Evolutionary conservation across 1,284 basidiomycete genomes (phyloP).

Genomic region (Lignosus rhinocerotis): DNA sequence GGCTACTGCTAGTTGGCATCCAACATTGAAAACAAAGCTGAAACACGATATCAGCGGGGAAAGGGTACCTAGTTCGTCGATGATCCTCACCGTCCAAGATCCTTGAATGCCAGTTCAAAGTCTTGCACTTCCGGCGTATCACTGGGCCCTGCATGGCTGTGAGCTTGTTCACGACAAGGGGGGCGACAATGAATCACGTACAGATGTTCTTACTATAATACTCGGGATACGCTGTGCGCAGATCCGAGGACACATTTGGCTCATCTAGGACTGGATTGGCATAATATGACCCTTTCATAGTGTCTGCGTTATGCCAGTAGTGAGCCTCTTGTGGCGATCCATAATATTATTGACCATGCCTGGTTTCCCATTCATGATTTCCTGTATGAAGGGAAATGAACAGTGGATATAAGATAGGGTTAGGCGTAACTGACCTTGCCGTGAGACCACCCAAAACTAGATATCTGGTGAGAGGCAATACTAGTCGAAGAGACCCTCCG

Average conservation of each 20-base stretch:
- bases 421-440: conserved; percentile 62
- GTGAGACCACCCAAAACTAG: conserved; percentile 90
- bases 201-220: conserved; percentile 82
- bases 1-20: conserved; percentile 75
- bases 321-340: background rate
- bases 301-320: conserved; percentile 47
- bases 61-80: background rate
- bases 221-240: conserved; percentile 65
- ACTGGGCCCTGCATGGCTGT: conserved; percentile 62
- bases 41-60: background rate
- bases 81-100: conserved; percentile 61
- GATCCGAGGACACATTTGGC: conserved; percentile 56
- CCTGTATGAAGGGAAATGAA: conserved; percentile 41
- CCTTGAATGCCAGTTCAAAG: conserved; percentile 86
- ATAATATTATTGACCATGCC: conserved; percentile 39
- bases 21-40: conserved; percentile 80
- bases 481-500: background rate
- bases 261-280: conserved; percentile 80
- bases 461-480: background rate
- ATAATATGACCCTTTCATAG: conserved; percentile 89
- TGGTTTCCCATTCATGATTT: conserved; percentile 92
- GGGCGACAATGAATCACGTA: conserved; percentile 32
- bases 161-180: background rate
- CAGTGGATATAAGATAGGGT: background rate
- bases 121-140: conserved; percentile 65